Evolutionary conservation across 768 basidiomycete genomes (phyloP).

Genomic region (Podaxis mareebaensis): DNA sequence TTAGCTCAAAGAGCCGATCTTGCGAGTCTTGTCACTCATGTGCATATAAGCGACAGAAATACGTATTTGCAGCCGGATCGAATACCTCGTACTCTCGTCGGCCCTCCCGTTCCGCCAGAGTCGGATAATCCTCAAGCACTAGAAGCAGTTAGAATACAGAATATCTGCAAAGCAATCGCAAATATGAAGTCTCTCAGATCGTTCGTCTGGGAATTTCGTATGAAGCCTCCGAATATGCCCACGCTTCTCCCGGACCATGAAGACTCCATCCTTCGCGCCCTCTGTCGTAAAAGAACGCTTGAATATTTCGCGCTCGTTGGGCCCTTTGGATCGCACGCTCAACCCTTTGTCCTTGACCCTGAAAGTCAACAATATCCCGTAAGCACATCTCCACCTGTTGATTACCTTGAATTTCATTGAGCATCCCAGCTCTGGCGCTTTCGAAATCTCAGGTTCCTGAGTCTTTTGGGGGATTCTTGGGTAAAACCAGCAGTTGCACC

Average conservation of each 20-base stretch:
- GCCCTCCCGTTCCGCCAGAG: slow-evolving; percentile 19
- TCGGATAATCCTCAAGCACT: slow-evolving; percentile 22
- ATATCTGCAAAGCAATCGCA: slow-evolving; percentile 41
- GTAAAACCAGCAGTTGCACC: slow-evolving; percentile 29
- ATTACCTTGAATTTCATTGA: slow-evolving; percentile 3
- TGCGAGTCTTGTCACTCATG: slow-evolving; percentile 45
- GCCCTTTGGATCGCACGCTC: slow-evolving; percentile 40
- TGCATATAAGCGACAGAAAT: slow-evolving; percentile 42
- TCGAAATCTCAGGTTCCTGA: slow-evolving; percentile 29
- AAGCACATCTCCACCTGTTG: slow-evolving; percentile 17
- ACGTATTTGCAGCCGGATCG: slow-evolving; percentile 40
- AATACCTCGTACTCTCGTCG: slow-evolving; percentile 41
- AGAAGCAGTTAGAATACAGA: slow-evolving; percentile 33
- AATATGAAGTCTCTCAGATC: slow-evolving; percentile 42
- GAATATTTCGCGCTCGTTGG: slow-evolving; percentile 38
- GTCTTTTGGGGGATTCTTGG: slow-evolving; percentile 31
- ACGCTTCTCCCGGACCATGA: slow-evolving; percentile 38
- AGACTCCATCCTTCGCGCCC: slow-evolving; percentile 36
- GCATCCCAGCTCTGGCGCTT: slow-evolving; percentile 31
- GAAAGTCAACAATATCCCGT: slow-evolving; percentile 40
- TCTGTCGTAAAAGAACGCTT: slow-evolving; percentile 30
- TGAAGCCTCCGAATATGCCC: slow-evolving; percentile 19
- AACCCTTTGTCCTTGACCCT: slow-evolving; percentile 27
- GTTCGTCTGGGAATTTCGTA: slow-evolving; percentile 45
- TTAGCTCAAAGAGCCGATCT: slow-evolving; percentile 51